phyloP scores from a whole-genome alignment of 2,329 filamentous ascomycete species.

The Thelonectria olida region DNA sequence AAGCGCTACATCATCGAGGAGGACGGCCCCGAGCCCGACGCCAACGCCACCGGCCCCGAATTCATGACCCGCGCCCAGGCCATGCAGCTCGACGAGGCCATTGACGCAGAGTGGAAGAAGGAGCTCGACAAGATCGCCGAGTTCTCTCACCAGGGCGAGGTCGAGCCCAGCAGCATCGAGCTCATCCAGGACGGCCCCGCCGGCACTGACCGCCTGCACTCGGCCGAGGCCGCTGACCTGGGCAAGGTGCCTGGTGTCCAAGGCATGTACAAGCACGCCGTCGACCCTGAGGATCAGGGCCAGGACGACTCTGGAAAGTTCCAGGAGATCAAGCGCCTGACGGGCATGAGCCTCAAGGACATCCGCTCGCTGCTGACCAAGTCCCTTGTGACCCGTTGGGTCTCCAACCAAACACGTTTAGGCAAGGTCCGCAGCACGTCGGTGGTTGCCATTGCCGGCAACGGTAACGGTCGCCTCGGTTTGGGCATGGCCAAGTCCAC shows the following conservation, averaged over 20 bases:
- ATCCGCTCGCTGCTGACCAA: conserved; percentile 71
- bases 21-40: conserved; percentile 37
- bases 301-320: conserved; percentile 61
- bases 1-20: conserved; percentile 49
- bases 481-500: conserved; percentile 90
- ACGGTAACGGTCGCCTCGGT: conserved; percentile 85
- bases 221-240: conserved; percentile 58
- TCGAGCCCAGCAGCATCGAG: conserved; percentile 47
- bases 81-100: conserved; percentile 49
- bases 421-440: conserved; percentile 88
- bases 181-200: conserved; percentile 50
- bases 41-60: conserved; percentile 36
- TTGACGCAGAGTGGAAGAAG: conserved; percentile 48
- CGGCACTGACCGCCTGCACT: conserved; percentile 46
- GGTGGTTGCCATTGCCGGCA: conserved; percentile 83
- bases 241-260: conserved; percentile 63
- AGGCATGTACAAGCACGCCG: conserved; percentile 58
- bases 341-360: conserved; percentile 62
- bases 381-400: conserved; percentile 75
- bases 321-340: conserved; percentile 62
- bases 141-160: conserved; percentile 42
- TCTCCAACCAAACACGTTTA: conserved; percentile 94
- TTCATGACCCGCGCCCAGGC: conserved; percentile 47
- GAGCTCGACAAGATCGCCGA: conserved; percentile 49
- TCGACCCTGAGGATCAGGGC: conserved; percentile 60